Evolutionary conservation across 2,329 filamentous ascomycete species (phyloP).

Genomic region (Berkeleyomyces rouxiae): DNA sequence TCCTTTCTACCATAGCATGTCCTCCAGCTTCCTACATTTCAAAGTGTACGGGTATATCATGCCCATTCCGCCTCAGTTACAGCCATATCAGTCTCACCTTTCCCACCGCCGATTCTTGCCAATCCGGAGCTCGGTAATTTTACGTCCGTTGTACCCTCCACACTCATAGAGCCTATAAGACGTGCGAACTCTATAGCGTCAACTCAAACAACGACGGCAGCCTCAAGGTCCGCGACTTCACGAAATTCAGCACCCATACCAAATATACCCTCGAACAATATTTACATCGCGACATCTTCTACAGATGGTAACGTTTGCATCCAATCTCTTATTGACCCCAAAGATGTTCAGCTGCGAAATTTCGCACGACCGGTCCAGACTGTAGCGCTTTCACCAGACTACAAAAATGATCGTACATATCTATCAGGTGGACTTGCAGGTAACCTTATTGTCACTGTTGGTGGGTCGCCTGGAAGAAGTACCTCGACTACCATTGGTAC

Average conservation of each 20-base stretch:
- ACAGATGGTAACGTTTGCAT: conserved; percentile 94
- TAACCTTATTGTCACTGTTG: conserved; percentile 69
- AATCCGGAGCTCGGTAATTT: not conserved
- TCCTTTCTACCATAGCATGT: conserved; percentile 48
- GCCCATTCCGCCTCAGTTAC: conserved; percentile 88
- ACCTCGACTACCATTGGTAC: conserved; percentile 76
- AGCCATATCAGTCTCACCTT: conserved; percentile 76
- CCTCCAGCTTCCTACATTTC: conserved; percentile 65
- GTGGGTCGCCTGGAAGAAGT: conserved; percentile 61
- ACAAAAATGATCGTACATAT: conserved; percentile 75
- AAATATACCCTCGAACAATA: conserved; percentile 69
- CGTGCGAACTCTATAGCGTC: conserved; percentile 18
- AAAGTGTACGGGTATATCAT: conserved; percentile 70
- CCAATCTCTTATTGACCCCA: conserved; percentile 68
- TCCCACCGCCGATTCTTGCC: conserved; percentile 40
- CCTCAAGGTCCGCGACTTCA: conserved; percentile 25
- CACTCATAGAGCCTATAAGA: conserved; percentile 14
- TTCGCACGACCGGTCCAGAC: conserved; percentile 86
- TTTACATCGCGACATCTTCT: conserved; percentile 84
- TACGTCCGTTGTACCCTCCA: conserved; percentile 3
- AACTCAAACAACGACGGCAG: conserved; percentile 30
- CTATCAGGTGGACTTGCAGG: conserved; percentile 82
- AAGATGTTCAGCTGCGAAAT: conserved; percentile 81
- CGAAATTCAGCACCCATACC: conserved; percentile 43
- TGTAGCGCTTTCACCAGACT: conserved; percentile 88